Percentiles rank a stretch among this genome's conserved stretches.
phyloP scores from a whole-genome alignment of 2,329 filamentous ascomycete genomes.

The Diplodia mutila region DNA sequence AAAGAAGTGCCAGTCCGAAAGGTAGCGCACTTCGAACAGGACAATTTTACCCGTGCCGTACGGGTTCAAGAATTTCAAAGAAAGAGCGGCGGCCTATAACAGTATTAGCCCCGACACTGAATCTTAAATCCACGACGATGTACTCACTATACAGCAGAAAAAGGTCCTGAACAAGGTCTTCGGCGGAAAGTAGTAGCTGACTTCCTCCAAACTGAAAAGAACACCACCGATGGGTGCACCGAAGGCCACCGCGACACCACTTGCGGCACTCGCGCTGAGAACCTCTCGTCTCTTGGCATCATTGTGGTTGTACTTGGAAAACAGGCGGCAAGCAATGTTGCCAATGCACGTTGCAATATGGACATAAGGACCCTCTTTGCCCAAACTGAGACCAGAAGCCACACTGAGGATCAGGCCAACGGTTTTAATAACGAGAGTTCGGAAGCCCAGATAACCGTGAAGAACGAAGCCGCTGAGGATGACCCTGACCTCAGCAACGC shows the following conservation, averaged over 20 bases:
- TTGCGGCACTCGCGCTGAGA: slow-evolving; percentile 87
- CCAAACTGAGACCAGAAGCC: slow-evolving; percentile 87
- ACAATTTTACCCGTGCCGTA: slow-evolving; percentile 98
- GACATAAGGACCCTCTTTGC: slow-evolving; percentile 96
- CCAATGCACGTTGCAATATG: slow-evolving; percentile 95
- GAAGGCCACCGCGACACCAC: slow-evolving; percentile 92
- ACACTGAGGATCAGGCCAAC: slow-evolving; percentile 83
- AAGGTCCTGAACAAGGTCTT: slow-evolving; percentile 98
- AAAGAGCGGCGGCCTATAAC: slow-evolving; percentile 70
- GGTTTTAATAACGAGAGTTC: slow-evolving; percentile 85
- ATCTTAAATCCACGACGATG: no score
- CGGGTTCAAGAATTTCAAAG: slow-evolving; percentile 91
- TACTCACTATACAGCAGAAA: slow-evolving; percentile 87
- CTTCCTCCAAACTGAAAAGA: slow-evolving; percentile 91
- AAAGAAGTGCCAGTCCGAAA: slow-evolving; percentile 91
- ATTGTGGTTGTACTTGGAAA: slow-evolving; percentile 89
- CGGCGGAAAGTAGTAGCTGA: slow-evolving; percentile 95
- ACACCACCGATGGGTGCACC: slow-evolving; percentile 89
- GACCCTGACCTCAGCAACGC: slow-evolving; percentile 95
- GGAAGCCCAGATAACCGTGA: slow-evolving; percentile 89
- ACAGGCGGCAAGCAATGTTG: slow-evolving; percentile 93
- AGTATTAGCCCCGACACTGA: slow-evolving; percentile 26
- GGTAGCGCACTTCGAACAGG: slow-evolving; percentile 90
- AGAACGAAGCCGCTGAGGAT: slow-evolving; percentile 98
- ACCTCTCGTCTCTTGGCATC: slow-evolving; percentile 94